Conservation (phyloP, 208 protist genomes). For the Trypanosoma boissoni region DNA sequence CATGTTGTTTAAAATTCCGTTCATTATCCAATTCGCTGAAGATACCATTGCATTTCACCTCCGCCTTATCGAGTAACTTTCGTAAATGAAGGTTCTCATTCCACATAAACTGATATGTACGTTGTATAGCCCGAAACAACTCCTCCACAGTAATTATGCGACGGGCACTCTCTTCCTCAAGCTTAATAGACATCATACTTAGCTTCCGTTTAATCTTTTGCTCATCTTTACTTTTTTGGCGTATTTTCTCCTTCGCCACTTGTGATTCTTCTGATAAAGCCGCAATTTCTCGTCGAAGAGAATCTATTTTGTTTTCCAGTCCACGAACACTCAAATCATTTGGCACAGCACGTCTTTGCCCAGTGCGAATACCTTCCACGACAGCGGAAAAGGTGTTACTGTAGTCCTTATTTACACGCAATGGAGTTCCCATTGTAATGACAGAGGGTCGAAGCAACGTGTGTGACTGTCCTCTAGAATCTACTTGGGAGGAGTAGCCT, state of each 20-base stretch:
- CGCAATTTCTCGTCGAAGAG: constrained; percentile 15
- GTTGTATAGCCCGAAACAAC: constrained; percentile 14
- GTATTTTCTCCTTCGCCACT: constrained; percentile 18
- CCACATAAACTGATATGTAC: constrained; percentile 18
- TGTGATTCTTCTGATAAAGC: constrained; percentile 24
- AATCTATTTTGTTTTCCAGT: not conserved
- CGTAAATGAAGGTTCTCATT: constrained; percentile 9
- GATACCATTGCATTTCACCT: not conserved
- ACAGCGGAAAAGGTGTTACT: constrained; percentile 3
- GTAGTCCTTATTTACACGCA: not conserved
- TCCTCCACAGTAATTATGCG: not conserved
- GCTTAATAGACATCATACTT: constrained; percentile 26
- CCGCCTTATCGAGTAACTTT: constrained; percentile 4
- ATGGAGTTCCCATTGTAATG: constrained; percentile 33
- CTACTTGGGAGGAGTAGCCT: not conserved
- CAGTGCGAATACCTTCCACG: constrained; percentile 69
- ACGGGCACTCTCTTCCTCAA: constrained; percentile 31
- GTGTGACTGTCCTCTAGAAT: not conserved
- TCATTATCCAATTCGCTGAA: constrained; percentile 1
- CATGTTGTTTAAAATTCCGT: not conserved
- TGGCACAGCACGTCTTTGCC: constrained; percentile 48
- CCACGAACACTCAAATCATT: constrained; percentile 14
- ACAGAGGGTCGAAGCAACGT: constrained; percentile 19
- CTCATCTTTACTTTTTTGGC: constrained; percentile 12
- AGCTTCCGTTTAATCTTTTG: constrained; percentile 12